Evolutionary conservation across 768 basidiomycete species (phyloP).

Genomic region (Leucogyrophana mollusca): DNA sequence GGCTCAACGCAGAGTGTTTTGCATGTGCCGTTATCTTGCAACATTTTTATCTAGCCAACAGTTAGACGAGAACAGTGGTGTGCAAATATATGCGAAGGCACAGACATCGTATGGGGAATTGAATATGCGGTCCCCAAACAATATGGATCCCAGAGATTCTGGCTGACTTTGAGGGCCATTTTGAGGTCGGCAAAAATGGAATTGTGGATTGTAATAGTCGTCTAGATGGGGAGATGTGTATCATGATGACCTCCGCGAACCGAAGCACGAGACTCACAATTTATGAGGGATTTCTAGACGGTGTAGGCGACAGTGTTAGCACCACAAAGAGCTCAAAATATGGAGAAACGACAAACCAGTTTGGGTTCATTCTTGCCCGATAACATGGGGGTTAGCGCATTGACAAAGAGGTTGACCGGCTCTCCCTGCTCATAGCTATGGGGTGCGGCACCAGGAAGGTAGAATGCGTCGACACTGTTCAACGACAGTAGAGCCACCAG

Average conservation of each 20-base stretch:
- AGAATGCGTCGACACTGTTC: slow-evolving; percentile 60
- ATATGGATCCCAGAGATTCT: slow-evolving; percentile 86
- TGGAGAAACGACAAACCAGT: slow-evolving; percentile 59
- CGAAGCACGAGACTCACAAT: slow-evolving; percentile 47
- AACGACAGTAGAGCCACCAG: slow-evolving; percentile 14
- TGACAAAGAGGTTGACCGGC: slow-evolving; percentile 77
- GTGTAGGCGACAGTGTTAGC: slow-evolving; percentile 6
- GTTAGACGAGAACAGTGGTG: slow-evolving; percentile 8
- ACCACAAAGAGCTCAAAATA: background rate
- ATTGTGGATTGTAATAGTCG: slow-evolving; percentile 88
- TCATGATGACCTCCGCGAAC: background rate
- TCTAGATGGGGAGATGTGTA: slow-evolving; percentile 43
- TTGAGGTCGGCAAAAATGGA: slow-evolving; percentile 83
- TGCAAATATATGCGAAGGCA: slow-evolving; percentile 7
- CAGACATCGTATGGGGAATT: slow-evolving; percentile 84
- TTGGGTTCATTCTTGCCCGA: slow-evolving; percentile 66
- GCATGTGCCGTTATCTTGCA: slow-evolving; percentile 74
- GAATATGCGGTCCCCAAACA: slow-evolving; percentile 97
- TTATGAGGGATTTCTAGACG: slow-evolving; percentile 83
- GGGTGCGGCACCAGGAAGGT: slow-evolving; percentile 90
- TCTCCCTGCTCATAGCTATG: slow-evolving; percentile 77
- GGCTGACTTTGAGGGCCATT: slow-evolving; percentile 73
- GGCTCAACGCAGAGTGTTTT: slow-evolving; percentile 62
- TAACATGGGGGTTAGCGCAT: slow-evolving; percentile 86
- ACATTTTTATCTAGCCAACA: slow-evolving; percentile 70